Evolutionary conservation across 129 eudicot genomes (phyloP), one percentile per base, ranked within the genome.

Genomic region (Flaveria linearis): DNA sequence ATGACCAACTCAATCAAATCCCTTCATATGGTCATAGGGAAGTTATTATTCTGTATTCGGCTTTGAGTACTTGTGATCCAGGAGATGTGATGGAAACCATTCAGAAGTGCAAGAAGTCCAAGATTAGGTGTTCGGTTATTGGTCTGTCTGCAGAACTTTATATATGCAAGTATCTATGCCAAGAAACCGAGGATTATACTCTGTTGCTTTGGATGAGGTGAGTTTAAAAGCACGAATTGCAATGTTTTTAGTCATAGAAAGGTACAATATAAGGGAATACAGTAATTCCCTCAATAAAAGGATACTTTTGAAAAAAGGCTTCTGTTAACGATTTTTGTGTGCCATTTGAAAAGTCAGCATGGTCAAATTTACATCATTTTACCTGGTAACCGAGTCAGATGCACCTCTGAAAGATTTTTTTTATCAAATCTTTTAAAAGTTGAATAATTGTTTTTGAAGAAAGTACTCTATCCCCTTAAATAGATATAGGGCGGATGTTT

Each of bases 11-110:
- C 23, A 78, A 80, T 84, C 93, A 87, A 80, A 91, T 94, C 66
- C 99, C 99, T 12, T 85, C 99, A 13, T 94, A 94, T 55, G 99
- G 99, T 73, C 99, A 94, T 51, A 96, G 96, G 43, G 99, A 94
- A 80, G 96, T 82, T 68, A 90, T 94, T 7, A 84, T 94, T 12
- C 71, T 94, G 76, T 94, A 87, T 81, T 94, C 99, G 5, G 96
- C 99, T 65, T 81, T 94, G 17, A 87, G 90, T 82, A 94, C 96
- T 75, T 94, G 99, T 76, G 99, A 94, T 86, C 99, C 99, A 0
- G 99, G 97, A 56, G 99, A 94, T 72, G 86, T 94, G 25, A 86
- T 91, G 90, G 96, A 91, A 50, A 86, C 97, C 51, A 91, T 94
- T 45, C 87, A 87, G 77, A 94, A 80, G 76, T 94, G 99, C 86